Percentiles rank a stretch among this genome's conserved stretches.
Conservation (phyloP, 257 asterid genomes). For the Salvia miltiorrhiza region DNA sequence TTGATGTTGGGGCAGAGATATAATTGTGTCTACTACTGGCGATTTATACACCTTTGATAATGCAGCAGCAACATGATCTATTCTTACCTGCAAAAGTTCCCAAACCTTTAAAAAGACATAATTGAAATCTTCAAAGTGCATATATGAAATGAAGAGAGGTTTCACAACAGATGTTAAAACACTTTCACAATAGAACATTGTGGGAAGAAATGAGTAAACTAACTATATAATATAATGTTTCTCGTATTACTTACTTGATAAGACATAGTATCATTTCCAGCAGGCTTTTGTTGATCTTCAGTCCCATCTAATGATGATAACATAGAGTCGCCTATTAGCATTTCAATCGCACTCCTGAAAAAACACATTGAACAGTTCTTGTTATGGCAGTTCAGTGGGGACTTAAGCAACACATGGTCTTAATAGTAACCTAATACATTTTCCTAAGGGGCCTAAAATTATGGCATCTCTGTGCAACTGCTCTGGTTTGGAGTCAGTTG, state of each 20-base stretch:
- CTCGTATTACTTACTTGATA: conserved; percentile 42
- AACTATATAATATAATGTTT: conserved; percentile 23
- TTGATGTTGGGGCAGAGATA: conserved; percentile 96
- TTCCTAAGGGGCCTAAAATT: conserved; percentile 7
- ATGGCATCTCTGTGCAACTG: background rate
- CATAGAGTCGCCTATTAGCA: conserved; percentile 41
- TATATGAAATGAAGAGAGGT: conserved; percentile 1
- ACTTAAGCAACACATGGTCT: conserved; percentile 1
- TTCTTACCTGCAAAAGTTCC: conserved; percentile 59
- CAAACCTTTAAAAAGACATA: conserved; percentile 4
- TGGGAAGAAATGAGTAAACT: background rate
- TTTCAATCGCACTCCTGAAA: conserved; percentile 83
- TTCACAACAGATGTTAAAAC: background rate
- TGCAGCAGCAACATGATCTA: conserved; percentile 89
- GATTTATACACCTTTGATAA: conserved; percentile 77
- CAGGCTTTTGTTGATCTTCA: conserved; percentile 40
- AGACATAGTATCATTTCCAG: background rate
- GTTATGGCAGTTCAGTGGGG: conserved; percentile 10
- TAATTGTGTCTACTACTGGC: conserved; percentile 79
- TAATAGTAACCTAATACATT: background rate
- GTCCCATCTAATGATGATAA: conserved; percentile 29
- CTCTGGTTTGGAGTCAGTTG: background rate
- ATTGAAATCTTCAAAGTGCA: background rate
- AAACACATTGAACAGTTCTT: background rate
- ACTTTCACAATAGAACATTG: background rate